Base-by-base conservation (phyloP, 148 eudicot species). In the Rhododendron molle region DNA sequence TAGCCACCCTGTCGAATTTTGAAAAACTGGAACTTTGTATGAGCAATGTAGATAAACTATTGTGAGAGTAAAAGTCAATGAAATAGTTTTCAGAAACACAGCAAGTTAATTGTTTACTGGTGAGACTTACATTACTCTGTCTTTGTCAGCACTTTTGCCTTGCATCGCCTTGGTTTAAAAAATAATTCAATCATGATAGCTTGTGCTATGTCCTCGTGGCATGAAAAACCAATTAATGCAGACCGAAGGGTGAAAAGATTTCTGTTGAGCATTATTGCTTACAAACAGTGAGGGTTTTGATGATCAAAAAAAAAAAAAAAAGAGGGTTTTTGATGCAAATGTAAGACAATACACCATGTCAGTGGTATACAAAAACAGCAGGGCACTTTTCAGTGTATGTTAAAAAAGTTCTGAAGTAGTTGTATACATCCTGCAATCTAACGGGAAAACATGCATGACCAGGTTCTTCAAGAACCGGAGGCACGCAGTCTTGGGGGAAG, bases 401-500 rank as follows among this genome's bases (percentile, higher is more conserved):
- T n/a, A 76, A 36, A 81, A 60, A 62, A 7, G 26, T 38, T 13
- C 69, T 86, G 52, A 40, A 72, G 30, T 49, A 40, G 56, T 69
- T 81, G 18, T 71, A 36, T 76, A 46, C 30, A 16, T 80, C 83
- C 46, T 3, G 69, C 56, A 78, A 81, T 69, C 84, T 84, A 16
- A 82, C 67, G 49, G 21, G 56, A 14, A 26, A 82, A 38, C 62
- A 50, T 84, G 30, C 46, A 30, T 85, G 83, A 84, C 69, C 93
- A 97, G 99, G 90, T 94, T 69, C 92, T 97, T 88, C 96, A 95
- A 87, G 94, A 95, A 93, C 94, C 89, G 10, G 99, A 95, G 87
- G 98, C 93, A 83, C 96, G 96, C 44, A 92, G 84, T 86, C 93
- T 97, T 83, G 99, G 99, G 46, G 92, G 98, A 23, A 96, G 98